Percentiles rank a stretch among this genome's conserved stretches.
Conservation (phyloP, 805 yeast genomes). For the Yamadazyma sp. region DNA sequence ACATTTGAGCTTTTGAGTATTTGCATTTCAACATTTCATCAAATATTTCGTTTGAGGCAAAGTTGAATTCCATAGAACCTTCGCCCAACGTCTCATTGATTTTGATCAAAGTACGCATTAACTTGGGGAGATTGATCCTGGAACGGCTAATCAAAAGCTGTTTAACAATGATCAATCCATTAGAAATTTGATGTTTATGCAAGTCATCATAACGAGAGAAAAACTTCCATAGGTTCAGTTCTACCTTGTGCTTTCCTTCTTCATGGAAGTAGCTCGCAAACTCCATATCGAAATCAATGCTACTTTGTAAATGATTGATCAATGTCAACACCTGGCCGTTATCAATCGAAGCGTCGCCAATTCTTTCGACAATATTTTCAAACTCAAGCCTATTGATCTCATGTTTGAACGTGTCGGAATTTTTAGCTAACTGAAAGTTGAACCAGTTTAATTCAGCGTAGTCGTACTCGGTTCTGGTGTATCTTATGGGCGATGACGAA, state of each 20-base stretch:
- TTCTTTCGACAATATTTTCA: conserved; percentile 5
- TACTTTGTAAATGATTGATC: conserved; percentile 20
- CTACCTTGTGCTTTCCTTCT: conserved; percentile 19
- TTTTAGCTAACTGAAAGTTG: conserved; percentile 32
- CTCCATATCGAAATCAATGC: conserved; percentile 16
- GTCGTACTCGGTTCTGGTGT: conserved; percentile 22
- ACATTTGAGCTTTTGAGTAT: background rate
- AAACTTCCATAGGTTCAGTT: conserved; percentile 19
- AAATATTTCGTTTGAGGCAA: conserved; percentile 15
- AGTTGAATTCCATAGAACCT: conserved; percentile 15
- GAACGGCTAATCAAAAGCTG: conserved; percentile 32
- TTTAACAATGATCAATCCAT: conserved; percentile 37
- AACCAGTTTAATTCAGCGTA: conserved; percentile 39
- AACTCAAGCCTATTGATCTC: conserved; percentile 10
- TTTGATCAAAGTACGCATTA: conserved; percentile 17
- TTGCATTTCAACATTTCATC: conserved; percentile 11
- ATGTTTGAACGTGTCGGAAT: conserved; percentile 8
- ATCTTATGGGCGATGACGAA: background rate
- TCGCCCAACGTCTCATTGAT: conserved; percentile 16
- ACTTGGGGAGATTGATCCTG: conserved; percentile 18
- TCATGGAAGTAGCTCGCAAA: conserved; percentile 18
- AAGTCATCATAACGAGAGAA: conserved; percentile 9
- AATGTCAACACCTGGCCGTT: conserved; percentile 9
- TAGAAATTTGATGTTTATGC: conserved; percentile 17
- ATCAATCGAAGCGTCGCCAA: conserved; percentile 10